Evolutionary conservation across 805 yeast species (phyloP), one percentile per base, ranked within the genome.

Genomic region (Zygoascus ofunaensis): DNA sequence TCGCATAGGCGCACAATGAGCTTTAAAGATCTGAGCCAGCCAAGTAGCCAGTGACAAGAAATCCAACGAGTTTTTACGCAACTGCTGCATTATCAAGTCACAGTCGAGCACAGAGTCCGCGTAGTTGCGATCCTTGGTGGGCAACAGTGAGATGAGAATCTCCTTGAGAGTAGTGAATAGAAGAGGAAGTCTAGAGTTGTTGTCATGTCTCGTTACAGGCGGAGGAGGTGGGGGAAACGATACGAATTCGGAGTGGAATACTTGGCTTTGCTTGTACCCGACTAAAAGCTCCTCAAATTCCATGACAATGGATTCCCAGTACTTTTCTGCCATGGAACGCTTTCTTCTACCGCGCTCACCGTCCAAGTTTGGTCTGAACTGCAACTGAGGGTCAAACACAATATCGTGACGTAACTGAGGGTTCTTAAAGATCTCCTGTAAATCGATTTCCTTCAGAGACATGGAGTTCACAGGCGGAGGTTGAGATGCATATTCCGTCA

Each of bases 1-100:
- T 59, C 97, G 75, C 94, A 87, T 87, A 49, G 97, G 97, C 4
- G 96, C 95, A 65, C 96, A 87, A 60, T 86, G 95, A 42, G 80
- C 77, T 64, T 87, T 86, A 64, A 90, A 81, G 26, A 87, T 76
- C 26, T 73, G 69, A 1, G 86, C 77, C 35, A 89, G 70, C 90
- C 94, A 84, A 45, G 71, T 70, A 2, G 89, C 74, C 54, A 87
- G 72, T 32, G 74, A 71, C 17, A 77, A 74, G 65, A 83, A 84
- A 60, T 82, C 84, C 54, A 84, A 74, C n/a, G 83, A 75, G 36
- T 50, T 43, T 50, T 76, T 78, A 34, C 74, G 63, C 42, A 87
- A 60, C 60, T 87, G 94, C 64, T 87, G 95, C 39, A 82, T 69
- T 33, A 83, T 68, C 38, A 87, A 65, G 45, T 82, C 89, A 14